Conservation (phyloP, 306 rosid genomes). For the Delonix regia region DNA sequence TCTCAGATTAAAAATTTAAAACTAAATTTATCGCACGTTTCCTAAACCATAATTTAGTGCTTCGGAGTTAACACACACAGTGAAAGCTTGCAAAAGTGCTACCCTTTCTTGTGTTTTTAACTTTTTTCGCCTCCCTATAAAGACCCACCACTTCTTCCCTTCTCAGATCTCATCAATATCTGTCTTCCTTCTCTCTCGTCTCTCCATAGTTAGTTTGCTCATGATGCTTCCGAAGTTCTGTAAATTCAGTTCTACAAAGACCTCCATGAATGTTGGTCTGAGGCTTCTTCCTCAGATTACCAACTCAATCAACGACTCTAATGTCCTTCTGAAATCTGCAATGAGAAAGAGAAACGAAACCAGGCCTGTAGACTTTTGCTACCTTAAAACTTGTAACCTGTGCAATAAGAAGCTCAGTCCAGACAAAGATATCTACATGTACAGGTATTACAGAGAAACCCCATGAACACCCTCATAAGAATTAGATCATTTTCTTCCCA, state of each 20-base stretch:
- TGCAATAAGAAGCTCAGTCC: slow-evolving; percentile 28
- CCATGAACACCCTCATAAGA: background rate
- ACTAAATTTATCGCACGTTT: background rate
- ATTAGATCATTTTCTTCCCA: background rate
- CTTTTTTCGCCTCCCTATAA: slow-evolving; percentile 25
- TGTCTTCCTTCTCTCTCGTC: background rate
- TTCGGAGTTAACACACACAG: background rate
- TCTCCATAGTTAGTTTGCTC: background rate
- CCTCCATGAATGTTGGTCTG: slow-evolving; percentile 20
- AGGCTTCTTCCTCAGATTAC: slow-evolving; percentile 22
- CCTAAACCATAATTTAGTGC: background rate
- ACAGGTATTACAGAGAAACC: slow-evolving; percentile 19
- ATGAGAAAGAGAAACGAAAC: background rate
- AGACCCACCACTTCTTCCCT: slow-evolving; percentile 34
- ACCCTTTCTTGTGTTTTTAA: background rate
- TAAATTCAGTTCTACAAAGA: background rate
- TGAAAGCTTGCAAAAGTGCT: slow-evolving; percentile 1
- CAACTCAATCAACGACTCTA: background rate
- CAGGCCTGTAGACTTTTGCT: background rate
- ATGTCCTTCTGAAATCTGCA: slow-evolving; percentile 20
- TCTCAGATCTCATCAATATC: slow-evolving; percentile 26
- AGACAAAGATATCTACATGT: slow-evolving; percentile 33
- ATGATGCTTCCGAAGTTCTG: slow-evolving; percentile 36
- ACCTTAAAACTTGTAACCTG: slow-evolving; percentile 30
- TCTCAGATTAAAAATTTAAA: background rate